These are phyloP conservation scores for Pelargonium cotyledonis DNA, from an alignment of 441 rosid genomes.

Conservation along the genomic window DNA sequence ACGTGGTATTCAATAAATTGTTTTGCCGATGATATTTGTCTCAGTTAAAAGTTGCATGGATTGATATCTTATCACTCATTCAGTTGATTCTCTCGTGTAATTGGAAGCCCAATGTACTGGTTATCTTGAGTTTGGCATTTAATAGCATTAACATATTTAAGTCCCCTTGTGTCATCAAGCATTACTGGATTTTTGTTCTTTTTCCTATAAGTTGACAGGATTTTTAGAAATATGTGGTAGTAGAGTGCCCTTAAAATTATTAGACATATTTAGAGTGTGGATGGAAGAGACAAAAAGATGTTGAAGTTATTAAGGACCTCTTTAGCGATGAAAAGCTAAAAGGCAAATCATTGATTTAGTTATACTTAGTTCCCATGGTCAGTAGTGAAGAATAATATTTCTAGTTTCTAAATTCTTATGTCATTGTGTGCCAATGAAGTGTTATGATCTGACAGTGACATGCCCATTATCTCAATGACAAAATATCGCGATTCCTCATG, in stretches of 20 bases:
- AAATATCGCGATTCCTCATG: constrained; percentile 3
- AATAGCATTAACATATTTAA: background rate
- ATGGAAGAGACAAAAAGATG: background rate
- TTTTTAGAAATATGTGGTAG: constrained; percentile 1
- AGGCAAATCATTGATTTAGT: background rate
- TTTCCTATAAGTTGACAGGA: background rate
- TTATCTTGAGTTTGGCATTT: background rate
- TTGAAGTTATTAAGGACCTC: background rate
- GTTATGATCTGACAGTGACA: background rate
- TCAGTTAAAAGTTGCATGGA: background rate
- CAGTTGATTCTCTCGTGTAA: background rate
- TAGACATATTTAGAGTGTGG: background rate
- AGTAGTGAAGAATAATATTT: background rate
- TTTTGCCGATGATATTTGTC: background rate
- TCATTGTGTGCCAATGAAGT: background rate
- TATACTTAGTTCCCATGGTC: background rate
- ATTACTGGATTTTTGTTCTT: background rate
- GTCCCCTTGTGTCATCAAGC: background rate
- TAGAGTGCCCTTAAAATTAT: background rate
- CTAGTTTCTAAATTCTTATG: background rate
- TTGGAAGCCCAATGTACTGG: background rate
- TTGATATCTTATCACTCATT: background rate
- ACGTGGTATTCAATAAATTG: background rate
- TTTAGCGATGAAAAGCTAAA: background rate
- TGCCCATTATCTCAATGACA: background rate